Percentiles rank a stretch among this genome's conserved stretches.
phyloP scores from a whole-genome alignment of 257 asterid genomes.

The Solanum pinnatisectum region DNA sequence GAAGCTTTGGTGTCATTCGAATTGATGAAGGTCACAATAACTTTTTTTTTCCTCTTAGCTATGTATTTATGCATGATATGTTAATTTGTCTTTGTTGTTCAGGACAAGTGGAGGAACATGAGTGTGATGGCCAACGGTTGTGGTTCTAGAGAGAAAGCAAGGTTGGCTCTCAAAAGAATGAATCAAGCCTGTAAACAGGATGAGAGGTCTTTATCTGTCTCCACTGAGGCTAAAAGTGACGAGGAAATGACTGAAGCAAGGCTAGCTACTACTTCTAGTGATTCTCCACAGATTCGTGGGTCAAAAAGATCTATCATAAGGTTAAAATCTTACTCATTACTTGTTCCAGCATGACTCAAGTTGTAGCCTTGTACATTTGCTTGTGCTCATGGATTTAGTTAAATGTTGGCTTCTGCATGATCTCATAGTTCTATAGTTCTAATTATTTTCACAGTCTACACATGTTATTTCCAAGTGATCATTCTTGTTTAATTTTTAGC shows the following conservation, averaged over 20 bases:
- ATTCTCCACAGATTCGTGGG: constrained; percentile 56
- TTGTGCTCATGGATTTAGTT: not conserved
- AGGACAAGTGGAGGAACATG: constrained; percentile 99
- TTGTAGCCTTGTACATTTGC: not conserved
- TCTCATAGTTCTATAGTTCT: not conserved
- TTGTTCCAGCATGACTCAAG: not conserved
- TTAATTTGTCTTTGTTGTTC: constrained; percentile 14
- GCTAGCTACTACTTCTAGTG: constrained; percentile 50
- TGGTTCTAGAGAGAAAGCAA: constrained; percentile 85
- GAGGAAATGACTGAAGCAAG: constrained; percentile 52
- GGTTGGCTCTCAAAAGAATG: constrained; percentile 62
- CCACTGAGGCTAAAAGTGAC: constrained; percentile 46
- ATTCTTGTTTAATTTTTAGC: not conserved
- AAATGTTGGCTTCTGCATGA: not conserved
- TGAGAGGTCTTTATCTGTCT: constrained; percentile 38
- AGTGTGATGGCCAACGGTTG: constrained; percentile 91
- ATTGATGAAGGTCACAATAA: not conserved
- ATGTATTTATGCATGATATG: not conserved
- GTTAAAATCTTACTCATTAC: constrained; percentile 21
- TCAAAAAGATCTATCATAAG: constrained; percentile 83
- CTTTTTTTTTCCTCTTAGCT: not conserved
- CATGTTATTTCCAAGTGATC: not conserved
- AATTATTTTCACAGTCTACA: not conserved
- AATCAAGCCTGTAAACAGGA: constrained; percentile 52
- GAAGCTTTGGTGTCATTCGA: not conserved